Evolutionary conservation across 2,329 filamentous ascomycete genomes (phyloP), one percentile per base, ranked within the genome.

Genomic region (Fusarium armeniacum): DNA sequence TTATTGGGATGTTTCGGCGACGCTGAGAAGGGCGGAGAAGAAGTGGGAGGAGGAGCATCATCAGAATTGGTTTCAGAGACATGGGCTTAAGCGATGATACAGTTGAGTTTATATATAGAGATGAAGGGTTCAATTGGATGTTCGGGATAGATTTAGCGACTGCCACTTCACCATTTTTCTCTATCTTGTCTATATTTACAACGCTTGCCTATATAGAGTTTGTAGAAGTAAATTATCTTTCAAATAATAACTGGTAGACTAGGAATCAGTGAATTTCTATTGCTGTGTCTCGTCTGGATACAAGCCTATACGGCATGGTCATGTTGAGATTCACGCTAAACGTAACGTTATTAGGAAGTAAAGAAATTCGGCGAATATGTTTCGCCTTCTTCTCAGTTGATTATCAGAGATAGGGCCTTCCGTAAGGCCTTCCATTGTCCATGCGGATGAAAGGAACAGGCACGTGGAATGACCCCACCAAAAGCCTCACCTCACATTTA

Each of bases 21-120:
- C 77, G 16, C 32, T 79, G 62, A 70, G 76, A n/a, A 68, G 77
- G 51, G 76, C 77, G 0, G 77, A 79, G 70, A 75, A 76, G 62
- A 74, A 57, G n/a, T 79, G 77, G 77, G 75, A 77, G 47, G 76
- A 77, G 33, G 74, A 74, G 6, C 77, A 77, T 58, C 71, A 68
- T n/a, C 72, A 70, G 49, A 69, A 58, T 35, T 76, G 75, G 74
- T 66, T 76, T 11, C 74, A 78, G 56, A 64, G 74, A 8, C 75
- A 76, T 32, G 71, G 71, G 1, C 71, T 76, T 2, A 73, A 66
- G 16, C 41, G 62, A 18, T 65, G 26, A n/a, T n/a, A n/a, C n/a
- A n/a, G n/a, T n/a, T n/a, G 8, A 24, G n/a, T 8, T 16, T 18
- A 15, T 22, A 41, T 6, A 24, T 24, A n/a, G n/a, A n/a, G n/a